Evolutionary conservation across 805 yeast genomes (phyloP).

Genomic region (Nematodospora valgi): DNA sequence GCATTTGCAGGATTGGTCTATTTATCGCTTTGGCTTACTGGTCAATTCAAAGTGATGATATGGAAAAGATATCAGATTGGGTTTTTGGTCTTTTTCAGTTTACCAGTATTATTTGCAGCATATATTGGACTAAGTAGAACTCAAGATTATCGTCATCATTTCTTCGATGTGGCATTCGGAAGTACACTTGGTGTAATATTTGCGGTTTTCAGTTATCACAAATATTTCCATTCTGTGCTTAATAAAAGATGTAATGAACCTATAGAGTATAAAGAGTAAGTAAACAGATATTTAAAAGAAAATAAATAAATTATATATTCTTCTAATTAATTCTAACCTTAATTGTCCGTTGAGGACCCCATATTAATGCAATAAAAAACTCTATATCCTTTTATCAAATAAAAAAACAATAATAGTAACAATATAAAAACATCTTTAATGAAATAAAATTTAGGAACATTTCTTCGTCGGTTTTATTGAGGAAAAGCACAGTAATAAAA

Average conservation of each 20-base stretch:
- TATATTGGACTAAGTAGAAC: conserved; percentile 32
- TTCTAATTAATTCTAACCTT: conserved; percentile 17
- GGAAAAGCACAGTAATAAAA: background rate
- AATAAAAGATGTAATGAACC: conserved; percentile 10
- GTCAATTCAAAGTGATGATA: conserved; percentile 25
- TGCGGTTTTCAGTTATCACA: conserved; percentile 24
- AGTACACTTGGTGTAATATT: conserved; percentile 26
- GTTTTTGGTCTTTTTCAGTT: conserved; percentile 3
- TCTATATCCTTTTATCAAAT: conserved; percentile 23
- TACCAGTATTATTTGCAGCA: conserved; percentile 25
- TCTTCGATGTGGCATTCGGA: conserved; percentile 32
- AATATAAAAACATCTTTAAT: conserved; percentile 11
- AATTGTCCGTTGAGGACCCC: conserved; percentile 52
- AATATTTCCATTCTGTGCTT: conserved; percentile 22
- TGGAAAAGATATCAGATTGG: no score
- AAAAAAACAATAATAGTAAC: conserved; percentile 6
- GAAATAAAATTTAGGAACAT: conserved; percentile 15
- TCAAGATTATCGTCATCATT: conserved; percentile 38
- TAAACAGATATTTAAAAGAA: no score
- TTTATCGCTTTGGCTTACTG: conserved; percentile 30
- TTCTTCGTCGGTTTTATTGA: conserved; percentile 1
- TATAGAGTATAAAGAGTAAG: conserved; percentile 4
- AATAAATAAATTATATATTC: conserved; percentile 4
- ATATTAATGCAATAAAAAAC: conserved; percentile 42
- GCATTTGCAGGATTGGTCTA: conserved; percentile 31